A percentile compares a stretch with the other conserved stretches of the same genome.
Conservation (phyloP, 257 asterid genomes). For the Plectranthus barbatus region DNA sequence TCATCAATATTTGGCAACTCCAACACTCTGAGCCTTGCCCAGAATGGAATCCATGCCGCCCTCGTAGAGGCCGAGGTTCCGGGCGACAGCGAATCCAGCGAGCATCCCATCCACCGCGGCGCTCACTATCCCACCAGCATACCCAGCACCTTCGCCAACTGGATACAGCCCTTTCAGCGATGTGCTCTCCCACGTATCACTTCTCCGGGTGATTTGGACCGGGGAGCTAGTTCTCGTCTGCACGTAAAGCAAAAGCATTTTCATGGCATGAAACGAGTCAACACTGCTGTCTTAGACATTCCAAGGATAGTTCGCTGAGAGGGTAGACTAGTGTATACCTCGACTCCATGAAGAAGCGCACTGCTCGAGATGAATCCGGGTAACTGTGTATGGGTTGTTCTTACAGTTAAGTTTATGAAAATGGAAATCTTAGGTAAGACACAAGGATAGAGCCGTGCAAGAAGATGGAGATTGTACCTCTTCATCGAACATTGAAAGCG, state of each 20-base stretch:
- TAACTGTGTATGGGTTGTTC: slow-evolving; percentile 33
- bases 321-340: slow-evolving; percentile 41
- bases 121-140: slow-evolving; percentile 92
- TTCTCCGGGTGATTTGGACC: slow-evolving; percentile 56
- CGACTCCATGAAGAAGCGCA: slow-evolving; percentile 94
- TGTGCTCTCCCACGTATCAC: slow-evolving; percentile 71
- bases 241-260: not conserved
- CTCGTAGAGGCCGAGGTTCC: slow-evolving; percentile 55
- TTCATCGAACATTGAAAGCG: slow-evolving; percentile 58
- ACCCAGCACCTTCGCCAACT: slow-evolving; percentile 92
- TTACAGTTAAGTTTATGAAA: not conserved
- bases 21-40: slow-evolving; percentile 54
- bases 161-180: slow-evolving; percentile 81
- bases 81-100: slow-evolving; percentile 75
- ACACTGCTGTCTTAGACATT: not conserved
- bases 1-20: slow-evolving; percentile 52
- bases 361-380: slow-evolving; percentile 66
- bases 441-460: not conserved
- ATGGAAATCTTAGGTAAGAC: not conserved
- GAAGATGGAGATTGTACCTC: slow-evolving; percentile 42
- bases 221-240: slow-evolving; percentile 97
- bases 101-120: slow-evolving; percentile 95
- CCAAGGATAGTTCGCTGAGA: not conserved
- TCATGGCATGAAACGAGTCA: not conserved
- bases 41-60: slow-evolving; percentile 39